These are phyloP conservation scores for Linanthus parryae DNA, from an alignment of 148 eudicot species.

Conservation along the genomic window DNA sequence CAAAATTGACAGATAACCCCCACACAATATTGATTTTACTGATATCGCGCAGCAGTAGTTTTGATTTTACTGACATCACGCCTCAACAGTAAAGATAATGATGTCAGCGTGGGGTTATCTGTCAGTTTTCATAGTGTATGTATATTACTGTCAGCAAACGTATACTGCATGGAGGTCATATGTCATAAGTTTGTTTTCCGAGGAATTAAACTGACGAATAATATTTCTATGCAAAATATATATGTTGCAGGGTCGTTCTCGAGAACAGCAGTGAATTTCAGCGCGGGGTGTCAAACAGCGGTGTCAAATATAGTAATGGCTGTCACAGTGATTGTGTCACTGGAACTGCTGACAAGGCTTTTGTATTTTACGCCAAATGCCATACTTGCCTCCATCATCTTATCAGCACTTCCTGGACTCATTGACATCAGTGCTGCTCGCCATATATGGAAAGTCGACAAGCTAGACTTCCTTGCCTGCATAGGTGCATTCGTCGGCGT, in stretches of 20 bases:
- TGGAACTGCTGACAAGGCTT: constrained; percentile 29
- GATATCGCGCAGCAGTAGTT: too few species aligned
- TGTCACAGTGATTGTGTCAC: constrained; percentile 30
- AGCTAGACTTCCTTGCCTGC: constrained; percentile 40
- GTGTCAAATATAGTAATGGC: constrained; percentile 48
- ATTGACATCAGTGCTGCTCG: constrained; percentile 25
- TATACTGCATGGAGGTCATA: too few species aligned
- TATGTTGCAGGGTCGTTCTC: constrained; percentile 38
- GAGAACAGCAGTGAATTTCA: constrained; percentile 42
- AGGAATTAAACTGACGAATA: too few species aligned
- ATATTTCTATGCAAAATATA: not conserved
- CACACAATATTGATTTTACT: too few species aligned
- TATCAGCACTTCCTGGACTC: constrained; percentile 40
- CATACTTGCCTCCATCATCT: constrained; percentile 34
- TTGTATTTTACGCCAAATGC: constrained; percentile 42
- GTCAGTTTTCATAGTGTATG: too few species aligned
- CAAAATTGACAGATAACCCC: too few species aligned
- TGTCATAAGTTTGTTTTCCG: too few species aligned
- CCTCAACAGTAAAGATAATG: too few species aligned
- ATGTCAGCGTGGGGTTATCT: too few species aligned
- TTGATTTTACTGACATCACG: too few species aligned
- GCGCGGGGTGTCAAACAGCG: constrained; percentile 34
- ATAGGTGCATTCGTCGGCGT: constrained; percentile 45
- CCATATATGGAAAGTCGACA: constrained; percentile 43
- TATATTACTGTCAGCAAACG: too few species aligned